A percentile compares a stretch with the other conserved stretches of the same genome.
Evolutionary conservation across 345 rosid species (phyloP).

Genomic region (Linum lewisii): DNA sequence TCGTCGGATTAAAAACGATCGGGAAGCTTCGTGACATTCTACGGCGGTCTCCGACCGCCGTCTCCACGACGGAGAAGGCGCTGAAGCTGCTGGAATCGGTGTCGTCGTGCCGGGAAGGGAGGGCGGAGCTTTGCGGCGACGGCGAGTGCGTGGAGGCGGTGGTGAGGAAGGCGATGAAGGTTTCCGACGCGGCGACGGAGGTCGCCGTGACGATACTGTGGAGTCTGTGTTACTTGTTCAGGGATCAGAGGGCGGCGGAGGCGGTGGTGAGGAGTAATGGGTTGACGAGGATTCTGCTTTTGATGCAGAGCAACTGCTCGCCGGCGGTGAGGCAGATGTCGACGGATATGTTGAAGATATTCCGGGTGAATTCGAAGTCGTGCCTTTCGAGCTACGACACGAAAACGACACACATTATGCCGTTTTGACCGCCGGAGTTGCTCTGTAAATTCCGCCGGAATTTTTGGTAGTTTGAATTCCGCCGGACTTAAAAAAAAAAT

Average conservation of each 20-base stretch:
- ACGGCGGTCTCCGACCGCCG: conserved; percentile 16
- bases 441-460: background rate
- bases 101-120: conserved; percentile 57
- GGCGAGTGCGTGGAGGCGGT: conserved; percentile 47
- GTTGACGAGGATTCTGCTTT: conserved; percentile 54
- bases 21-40: conserved; percentile 35
- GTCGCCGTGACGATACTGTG: conserved; percentile 74
- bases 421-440: conserved; percentile 38
- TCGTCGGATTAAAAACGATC: conserved; percentile 31
- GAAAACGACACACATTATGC: conserved; percentile 82
- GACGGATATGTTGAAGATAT: conserved; percentile 56
- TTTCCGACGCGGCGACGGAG: conserved; percentile 66
- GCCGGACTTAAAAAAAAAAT: no score
- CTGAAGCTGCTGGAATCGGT: conserved; percentile 52
- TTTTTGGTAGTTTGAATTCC: background rate
- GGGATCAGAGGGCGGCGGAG: conserved; percentile 53
- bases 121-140: conserved; percentile 39
- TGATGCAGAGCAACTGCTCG: conserved; percentile 84
- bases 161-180: conserved; percentile 57
- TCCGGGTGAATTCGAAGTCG: conserved; percentile 40
- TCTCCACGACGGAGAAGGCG: conserved; percentile 50
- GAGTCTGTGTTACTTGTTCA: conserved; percentile 56
- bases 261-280: conserved; percentile 60
- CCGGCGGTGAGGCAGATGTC: conserved; percentile 64
- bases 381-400: conserved; percentile 68